A percentile compares a stretch with the other conserved stretches of the same genome.
These are phyloP conservation scores for Stentor coeruleus DNA, from an alignment of 73 alveolate genomes.

Conservation along the genomic window DNA sequence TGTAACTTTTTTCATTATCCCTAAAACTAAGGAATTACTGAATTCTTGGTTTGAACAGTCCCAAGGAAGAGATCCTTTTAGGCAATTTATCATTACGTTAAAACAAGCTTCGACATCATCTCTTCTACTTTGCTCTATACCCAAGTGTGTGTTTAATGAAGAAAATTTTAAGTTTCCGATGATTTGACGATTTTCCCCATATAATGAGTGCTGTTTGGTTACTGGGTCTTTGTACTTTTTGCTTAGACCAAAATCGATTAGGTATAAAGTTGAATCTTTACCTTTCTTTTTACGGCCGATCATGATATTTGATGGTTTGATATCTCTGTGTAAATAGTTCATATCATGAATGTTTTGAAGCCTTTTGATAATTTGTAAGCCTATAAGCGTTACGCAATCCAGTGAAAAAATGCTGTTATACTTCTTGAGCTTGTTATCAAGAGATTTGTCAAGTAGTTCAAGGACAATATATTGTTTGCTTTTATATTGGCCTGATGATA, in stretches of 20 bases:
- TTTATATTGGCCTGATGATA: not conserved
- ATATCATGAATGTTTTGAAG: not conserved
- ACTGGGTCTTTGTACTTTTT: not conserved
- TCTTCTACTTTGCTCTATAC: not conserved
- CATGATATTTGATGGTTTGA: not conserved
- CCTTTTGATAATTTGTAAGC: not conserved
- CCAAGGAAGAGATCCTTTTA: not conserved
- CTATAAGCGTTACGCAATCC: not conserved
- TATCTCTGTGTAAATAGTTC: not conserved
- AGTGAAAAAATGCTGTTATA: not conserved
- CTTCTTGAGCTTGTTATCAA: not conserved
- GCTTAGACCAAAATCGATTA: not conserved
- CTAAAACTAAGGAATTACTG: not conserved
- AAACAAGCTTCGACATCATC: not conserved
- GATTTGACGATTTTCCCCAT: not conserved
- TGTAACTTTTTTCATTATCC: not conserved
- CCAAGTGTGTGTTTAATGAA: not conserved
- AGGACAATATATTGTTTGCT: not conserved
- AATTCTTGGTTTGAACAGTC: not conserved
- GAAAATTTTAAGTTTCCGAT: not conserved
- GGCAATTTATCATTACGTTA: too few relatives aligned
- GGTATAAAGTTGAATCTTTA: not conserved
- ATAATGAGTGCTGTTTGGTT: not conserved
- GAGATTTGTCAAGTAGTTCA: not conserved
- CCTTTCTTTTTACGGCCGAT: constrained; percentile 15